Evolutionary conservation across 495 filamentous ascomycete species (phyloP).

Genomic region (Aspergillus affinis): DNA sequence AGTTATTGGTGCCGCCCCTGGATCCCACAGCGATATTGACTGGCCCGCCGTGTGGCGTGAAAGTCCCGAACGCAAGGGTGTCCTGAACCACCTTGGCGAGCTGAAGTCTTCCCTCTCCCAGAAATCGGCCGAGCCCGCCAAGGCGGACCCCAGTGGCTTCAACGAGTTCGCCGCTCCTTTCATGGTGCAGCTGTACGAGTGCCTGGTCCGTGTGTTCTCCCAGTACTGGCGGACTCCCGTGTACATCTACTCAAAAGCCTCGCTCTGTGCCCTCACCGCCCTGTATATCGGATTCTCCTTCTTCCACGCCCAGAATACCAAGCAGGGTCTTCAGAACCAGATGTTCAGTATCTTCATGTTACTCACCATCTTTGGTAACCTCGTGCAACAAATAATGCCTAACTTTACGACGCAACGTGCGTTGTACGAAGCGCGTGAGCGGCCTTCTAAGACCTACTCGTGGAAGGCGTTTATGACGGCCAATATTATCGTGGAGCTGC

Average conservation of each 20-base stretch:
- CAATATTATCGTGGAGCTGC: conserved; percentile 72
- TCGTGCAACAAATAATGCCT: conserved; percentile 78
- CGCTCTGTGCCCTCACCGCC: conserved; percentile 50
- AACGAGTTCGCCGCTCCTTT: conserved; percentile 58
- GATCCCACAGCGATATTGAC: conserved; percentile 70
- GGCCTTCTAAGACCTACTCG: conserved; percentile 69
- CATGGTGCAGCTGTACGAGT: conserved; percentile 49
- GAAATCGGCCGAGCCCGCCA: conserved; percentile 33
- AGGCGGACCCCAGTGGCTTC: conserved; percentile 32
- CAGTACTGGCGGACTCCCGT: conserved; percentile 61
- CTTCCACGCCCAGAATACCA: conserved; percentile 68
- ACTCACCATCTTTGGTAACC: conserved; percentile 75
- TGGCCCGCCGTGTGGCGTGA: conserved; percentile 82
- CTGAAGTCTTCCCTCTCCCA: conserved; percentile 62
- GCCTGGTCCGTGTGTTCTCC: conserved; percentile 52
- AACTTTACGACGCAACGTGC: conserved; percentile 66
- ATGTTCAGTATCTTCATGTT: conserved; percentile 91
- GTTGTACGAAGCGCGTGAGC: conserved; percentile 72
- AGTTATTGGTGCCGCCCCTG: conserved; percentile 89
- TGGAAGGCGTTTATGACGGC: conserved; percentile 72
- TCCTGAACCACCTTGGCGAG: conserved; percentile 67
- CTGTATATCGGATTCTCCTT: conserved; percentile 95
- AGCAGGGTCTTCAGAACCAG: conserved; percentile 86
- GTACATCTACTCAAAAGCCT: conserved; percentile 59
- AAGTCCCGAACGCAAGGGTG: conserved; percentile 65